Evolutionary conservation across 179 eudicot species (phyloP), one percentile per base, ranked within the genome.

Genomic region (Nepenthes alata): DNA sequence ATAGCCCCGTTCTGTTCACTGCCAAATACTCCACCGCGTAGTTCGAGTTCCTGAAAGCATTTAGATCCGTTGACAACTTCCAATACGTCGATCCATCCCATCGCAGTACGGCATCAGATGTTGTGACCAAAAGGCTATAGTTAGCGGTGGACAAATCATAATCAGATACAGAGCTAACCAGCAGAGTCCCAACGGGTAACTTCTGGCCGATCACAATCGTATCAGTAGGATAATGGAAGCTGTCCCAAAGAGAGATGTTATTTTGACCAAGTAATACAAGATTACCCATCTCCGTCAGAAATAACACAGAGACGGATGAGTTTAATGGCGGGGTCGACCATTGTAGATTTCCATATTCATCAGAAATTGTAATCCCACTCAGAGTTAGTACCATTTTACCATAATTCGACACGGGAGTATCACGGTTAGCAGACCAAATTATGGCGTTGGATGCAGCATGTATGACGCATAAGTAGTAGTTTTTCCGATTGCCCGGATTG

Each of bases 381-480:
- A 47, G 5, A 39, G 85, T 72, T 11, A 89, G 78, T 11, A 41
- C 66, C 80, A 86, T 66, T 54, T 35, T 16, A 51, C 89, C 96
- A 0, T 81, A 73, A n/a, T n/a, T 71, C 0, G 91, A 81, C 45
- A 80, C 54, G 4, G 96, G 83, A 45, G 75, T 62, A 58, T 87
- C 76, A 0, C 84, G 84, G 49, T 89, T 89, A 9, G 95, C 96
- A 3, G 91, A 76, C 96, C 96, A 89, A 37, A 67, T 62, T 71
- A 89, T 54, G 50, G 80, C 71, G 65, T 74, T 65, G 57, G 96
- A 86, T 2, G 64, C 78, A 51, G 57, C 73, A 59, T 89, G 96
- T 71, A 86, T 70, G 59, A 89, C 67, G 59, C 86, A 81, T 10
- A 89, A 61, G 71, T 86, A 86, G 74, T 75, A 86, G 51, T 69